These are phyloP conservation scores for Lomentospora prolificans DNA, from an alignment of 2,329 filamentous ascomycete species.

Conservation along the genomic window DNA sequence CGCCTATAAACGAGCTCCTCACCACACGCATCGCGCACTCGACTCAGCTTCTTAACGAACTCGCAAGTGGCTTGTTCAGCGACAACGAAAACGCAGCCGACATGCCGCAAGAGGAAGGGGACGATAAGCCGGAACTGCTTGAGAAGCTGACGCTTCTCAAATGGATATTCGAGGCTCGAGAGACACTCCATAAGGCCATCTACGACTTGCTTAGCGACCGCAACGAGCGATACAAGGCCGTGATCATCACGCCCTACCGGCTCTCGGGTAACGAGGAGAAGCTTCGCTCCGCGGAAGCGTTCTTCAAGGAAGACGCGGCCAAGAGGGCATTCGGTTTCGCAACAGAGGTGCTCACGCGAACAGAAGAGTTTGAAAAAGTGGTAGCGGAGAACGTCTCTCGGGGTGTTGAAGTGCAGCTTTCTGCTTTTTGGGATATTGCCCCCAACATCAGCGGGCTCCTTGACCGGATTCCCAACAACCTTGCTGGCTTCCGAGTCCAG, in stretches of 20 bases:
- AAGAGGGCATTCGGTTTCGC: conserved; percentile 64
- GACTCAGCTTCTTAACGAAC: conserved; percentile 65
- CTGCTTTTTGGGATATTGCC: conserved; percentile 96
- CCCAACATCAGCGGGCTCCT: conserved; percentile 69
- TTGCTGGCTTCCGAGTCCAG: conserved; percentile 56
- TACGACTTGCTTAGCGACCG: conserved; percentile 79
- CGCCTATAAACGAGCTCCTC: conserved; percentile 71
- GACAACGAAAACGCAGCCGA: conserved; percentile 59
- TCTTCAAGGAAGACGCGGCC: conserved; percentile 70
- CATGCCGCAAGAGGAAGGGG: conserved; percentile 85
- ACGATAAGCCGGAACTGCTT: conserved; percentile 85
- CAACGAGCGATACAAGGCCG: conserved; percentile 75
- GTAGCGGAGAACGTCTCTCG: conserved; percentile 78
- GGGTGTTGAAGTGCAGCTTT: conserved; percentile 84
- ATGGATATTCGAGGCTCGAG: conserved; percentile 94
- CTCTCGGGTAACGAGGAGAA: conserved; percentile 70
- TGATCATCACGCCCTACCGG: conserved; percentile 73
- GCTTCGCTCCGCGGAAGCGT: conserved; percentile 64
- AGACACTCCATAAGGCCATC: conserved; percentile 72
- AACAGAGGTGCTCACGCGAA: conserved; percentile 60
- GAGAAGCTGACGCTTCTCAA: conserved; percentile 93
- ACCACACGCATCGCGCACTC: conserved; percentile 65
- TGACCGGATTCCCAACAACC: conserved; percentile 61
- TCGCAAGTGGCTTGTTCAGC: conserved; percentile 62
- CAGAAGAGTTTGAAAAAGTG: conserved; percentile 65